phyloP scores from a whole-genome alignment of 2,329 filamentous ascomycete genomes.

The Xylaria multiplex region DNA sequence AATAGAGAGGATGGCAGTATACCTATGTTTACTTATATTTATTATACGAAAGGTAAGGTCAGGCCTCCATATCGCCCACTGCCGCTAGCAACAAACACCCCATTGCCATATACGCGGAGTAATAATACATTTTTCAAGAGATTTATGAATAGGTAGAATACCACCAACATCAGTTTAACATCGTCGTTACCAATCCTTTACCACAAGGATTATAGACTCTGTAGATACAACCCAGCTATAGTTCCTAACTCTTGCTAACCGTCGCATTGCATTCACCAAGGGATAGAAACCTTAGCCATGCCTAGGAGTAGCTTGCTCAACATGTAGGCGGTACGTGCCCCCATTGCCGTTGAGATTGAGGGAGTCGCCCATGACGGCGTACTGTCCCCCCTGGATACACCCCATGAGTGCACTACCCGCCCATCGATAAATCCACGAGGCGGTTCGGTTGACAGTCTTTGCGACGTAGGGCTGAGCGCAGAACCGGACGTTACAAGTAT shows the following conservation, averaged over 20 bases:
- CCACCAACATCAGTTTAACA: background rate
- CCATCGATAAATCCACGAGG: conserved; percentile 44
- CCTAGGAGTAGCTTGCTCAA: conserved; percentile 34
- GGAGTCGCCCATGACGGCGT: conserved; percentile 44
- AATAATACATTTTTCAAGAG: background rate
- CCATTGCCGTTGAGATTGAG: conserved; percentile 44
- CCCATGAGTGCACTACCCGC: conserved; percentile 40
- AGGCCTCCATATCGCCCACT: background rate
- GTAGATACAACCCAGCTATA: conserved; percentile 1
- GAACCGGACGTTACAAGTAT: conserved; percentile 44
- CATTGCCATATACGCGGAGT: background rate
- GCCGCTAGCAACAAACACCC: background rate
- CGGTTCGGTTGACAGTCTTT: conserved; percentile 44
- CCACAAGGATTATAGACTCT: background rate
- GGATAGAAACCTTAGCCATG: background rate
- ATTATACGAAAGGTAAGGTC: too few species aligned
- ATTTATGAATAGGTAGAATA: background rate
- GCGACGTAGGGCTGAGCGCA: conserved; percentile 44
- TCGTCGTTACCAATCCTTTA: background rate
- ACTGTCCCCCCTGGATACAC: conserved; percentile 41
- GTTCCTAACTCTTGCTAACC: background rate
- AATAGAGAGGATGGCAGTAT: background rate
- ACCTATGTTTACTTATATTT: too few species aligned
- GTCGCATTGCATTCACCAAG: background rate
- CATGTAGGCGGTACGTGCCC: conserved; percentile 45